phyloP scores from a whole-genome alignment of 2,329 filamentous ascomycete genomes.

The Diaporthe sp. region DNA sequence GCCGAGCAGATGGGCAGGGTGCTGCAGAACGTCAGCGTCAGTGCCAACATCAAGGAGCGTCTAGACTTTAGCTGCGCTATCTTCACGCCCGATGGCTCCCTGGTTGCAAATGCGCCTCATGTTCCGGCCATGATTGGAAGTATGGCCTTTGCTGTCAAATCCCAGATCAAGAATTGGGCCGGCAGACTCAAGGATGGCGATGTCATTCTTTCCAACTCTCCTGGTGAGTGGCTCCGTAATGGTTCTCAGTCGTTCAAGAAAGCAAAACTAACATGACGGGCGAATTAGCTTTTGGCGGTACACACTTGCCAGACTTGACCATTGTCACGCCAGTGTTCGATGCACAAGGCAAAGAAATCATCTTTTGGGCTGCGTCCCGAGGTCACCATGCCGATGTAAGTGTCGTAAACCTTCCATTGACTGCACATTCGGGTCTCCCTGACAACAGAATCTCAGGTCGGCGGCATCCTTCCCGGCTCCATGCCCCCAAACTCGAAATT shows the following conservation, averaged over 20 bases:
- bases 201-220: constrained; percentile 56
- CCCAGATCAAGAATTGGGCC: constrained; percentile 52
- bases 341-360: constrained; percentile 45
- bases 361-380: constrained; percentile 55
- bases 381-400: constrained; percentile 54
- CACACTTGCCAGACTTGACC: constrained; percentile 57
- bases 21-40: constrained; percentile 67
- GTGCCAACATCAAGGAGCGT: constrained; percentile 61
- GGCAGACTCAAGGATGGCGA: constrained; percentile 54
- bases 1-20: constrained; percentile 72
- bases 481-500: constrained; percentile 58
- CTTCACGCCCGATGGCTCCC: constrained; percentile 55
- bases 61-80: constrained; percentile 59
- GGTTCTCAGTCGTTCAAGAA: not conserved
- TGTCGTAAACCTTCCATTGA: not conserved
- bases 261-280: not conserved
- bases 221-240: constrained; percentile 42
- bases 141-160: constrained; percentile 57
- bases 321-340: constrained; percentile 57
- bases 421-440: not conserved
- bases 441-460: not conserved
- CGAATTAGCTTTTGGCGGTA: constrained; percentile 48
- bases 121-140: constrained; percentile 57
- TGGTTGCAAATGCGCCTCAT: constrained; percentile 57
- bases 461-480: constrained; percentile 45